A percentile compares a stretch with the other conserved stretches of the same genome.
Evolutionary conservation across 805 yeast species (phyloP).

Genomic region (Lipomyces sp.): DNA sequence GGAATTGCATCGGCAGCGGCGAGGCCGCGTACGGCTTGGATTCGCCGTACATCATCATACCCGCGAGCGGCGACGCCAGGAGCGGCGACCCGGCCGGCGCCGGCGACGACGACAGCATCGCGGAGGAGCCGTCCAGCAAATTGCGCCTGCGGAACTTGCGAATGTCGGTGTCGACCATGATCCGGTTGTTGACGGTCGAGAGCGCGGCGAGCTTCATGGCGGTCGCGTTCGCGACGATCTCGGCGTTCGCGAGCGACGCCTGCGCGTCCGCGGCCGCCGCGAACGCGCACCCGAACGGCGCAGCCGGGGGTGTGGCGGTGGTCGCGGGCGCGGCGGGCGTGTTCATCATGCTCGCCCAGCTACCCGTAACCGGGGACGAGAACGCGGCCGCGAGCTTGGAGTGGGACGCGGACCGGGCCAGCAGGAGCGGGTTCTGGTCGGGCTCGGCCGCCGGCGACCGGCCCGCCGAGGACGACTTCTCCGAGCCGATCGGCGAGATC

Average conservation of each 20-base stretch:
- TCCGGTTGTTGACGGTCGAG: slow-evolving; percentile 59
- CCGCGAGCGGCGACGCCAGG: slow-evolving; percentile 2
- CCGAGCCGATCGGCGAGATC: slow-evolving; percentile 26
- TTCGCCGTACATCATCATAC: slow-evolving; percentile 1
- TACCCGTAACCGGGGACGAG: slow-evolving; percentile 20
- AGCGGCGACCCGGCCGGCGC: slow-evolving; percentile 3
- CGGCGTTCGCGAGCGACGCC: slow-evolving; percentile 31
- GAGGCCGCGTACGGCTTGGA: slow-evolving; percentile 1
- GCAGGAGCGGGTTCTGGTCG: background rate
- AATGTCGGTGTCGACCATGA: slow-evolving; percentile 41
- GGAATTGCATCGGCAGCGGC: background rate
- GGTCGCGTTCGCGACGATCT: slow-evolving; percentile 36
- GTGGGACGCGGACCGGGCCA: background rate
- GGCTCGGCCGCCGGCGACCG: slow-evolving; percentile 14
- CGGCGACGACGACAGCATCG: background rate
- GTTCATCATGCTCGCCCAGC: slow-evolving; percentile 36
- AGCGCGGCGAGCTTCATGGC: slow-evolving; percentile 65
- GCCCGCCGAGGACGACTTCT: slow-evolving; percentile 21
- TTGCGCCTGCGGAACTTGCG: slow-evolving; percentile 33
- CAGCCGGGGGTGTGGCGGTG: slow-evolving; percentile 11
- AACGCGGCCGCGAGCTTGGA: slow-evolving; percentile 5
- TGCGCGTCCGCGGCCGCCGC: slow-evolving; percentile 1
- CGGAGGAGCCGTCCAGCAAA: background rate
- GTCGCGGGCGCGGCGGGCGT: slow-evolving; percentile 30
- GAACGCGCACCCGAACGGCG: background rate